Conservation (phyloP, 2,329 filamentous ascomycete genomes). For the Cryphonectria carpinicola region DNA sequence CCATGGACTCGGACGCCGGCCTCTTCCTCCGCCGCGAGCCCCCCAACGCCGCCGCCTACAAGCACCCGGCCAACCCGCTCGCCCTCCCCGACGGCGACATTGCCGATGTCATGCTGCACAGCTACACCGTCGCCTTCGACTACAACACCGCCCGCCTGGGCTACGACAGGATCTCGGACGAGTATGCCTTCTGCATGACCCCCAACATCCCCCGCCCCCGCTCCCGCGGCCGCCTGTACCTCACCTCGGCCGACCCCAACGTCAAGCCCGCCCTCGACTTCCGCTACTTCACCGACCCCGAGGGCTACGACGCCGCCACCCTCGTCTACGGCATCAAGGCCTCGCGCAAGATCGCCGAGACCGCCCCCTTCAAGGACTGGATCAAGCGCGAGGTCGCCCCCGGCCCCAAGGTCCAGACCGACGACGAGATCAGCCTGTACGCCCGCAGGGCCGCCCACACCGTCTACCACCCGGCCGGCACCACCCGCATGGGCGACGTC, state of each 20-base stretch:
- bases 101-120: conserved; percentile 82
- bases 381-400: conserved; percentile 82
- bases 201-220: conserved; percentile 86
- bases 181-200: conserved; percentile 90
- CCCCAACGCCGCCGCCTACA: conserved; percentile 65
- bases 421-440: conserved; percentile 82
- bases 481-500: conserved; percentile 86
- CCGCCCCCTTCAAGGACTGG: conserved; percentile 80
- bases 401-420: conserved; percentile 71
- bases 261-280: conserved; percentile 86
- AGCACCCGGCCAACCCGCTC: conserved; percentile 52
- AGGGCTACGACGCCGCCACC: conserved; percentile 83
- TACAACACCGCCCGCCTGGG: conserved; percentile 83
- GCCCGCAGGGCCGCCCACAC: conserved; percentile 82
- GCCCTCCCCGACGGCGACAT: conserved; percentile 68
- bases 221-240: conserved; percentile 76
- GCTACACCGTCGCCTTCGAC: conserved; percentile 75
- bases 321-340: conserved; percentile 78
- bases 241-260: conserved; percentile 73
- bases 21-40: conserved; percentile 83
- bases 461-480: conserved; percentile 88
- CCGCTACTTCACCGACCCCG: conserved; percentile 85
- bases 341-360: conserved; percentile 74
- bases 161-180: conserved; percentile 65
- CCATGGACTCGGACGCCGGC: conserved; percentile 88